Percentiles rank a stretch among this genome's conserved stretches.
Conservation (phyloP, 345 rosid species). For the Syzygium jambos region DNA sequence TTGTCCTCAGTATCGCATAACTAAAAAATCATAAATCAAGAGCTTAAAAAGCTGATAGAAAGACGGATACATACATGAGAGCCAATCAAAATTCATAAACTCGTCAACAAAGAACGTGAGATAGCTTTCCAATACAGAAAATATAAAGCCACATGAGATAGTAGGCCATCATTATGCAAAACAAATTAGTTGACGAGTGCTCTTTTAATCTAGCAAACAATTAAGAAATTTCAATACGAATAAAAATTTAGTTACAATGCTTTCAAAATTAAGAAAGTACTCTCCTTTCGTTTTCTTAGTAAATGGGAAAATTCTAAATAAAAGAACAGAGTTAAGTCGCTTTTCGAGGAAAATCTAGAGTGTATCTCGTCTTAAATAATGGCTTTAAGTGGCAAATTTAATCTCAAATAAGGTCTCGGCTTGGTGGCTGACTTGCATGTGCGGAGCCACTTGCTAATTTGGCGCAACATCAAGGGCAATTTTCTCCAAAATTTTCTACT, state of each 20-base stretch:
- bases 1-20: not conserved
- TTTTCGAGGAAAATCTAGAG: not conserved
- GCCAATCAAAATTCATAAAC: not conserved
- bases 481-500: too few relatives aligned
- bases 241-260: not conserved
- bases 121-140: not conserved
- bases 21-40: not conserved
- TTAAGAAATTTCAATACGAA: not conserved
- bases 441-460: not conserved
- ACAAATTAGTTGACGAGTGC: not conserved
- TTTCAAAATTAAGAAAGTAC: not conserved
- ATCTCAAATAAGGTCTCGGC: not conserved
- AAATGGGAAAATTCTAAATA: too few relatives aligned
- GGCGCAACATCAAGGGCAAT: too few relatives aligned
- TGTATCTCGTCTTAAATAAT: not conserved
- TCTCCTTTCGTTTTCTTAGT: too few relatives aligned
- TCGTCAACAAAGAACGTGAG: not conserved
- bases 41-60: not conserved
- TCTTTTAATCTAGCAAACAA: not conserved
- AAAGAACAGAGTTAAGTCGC: not conserved
- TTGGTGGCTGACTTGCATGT: not conserved
- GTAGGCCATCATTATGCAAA: not conserved
- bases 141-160: not conserved
- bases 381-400: not conserved
- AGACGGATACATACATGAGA: not conserved